Conservation (phyloP, 345 rosid genomes). For the Populus alba region DNA sequence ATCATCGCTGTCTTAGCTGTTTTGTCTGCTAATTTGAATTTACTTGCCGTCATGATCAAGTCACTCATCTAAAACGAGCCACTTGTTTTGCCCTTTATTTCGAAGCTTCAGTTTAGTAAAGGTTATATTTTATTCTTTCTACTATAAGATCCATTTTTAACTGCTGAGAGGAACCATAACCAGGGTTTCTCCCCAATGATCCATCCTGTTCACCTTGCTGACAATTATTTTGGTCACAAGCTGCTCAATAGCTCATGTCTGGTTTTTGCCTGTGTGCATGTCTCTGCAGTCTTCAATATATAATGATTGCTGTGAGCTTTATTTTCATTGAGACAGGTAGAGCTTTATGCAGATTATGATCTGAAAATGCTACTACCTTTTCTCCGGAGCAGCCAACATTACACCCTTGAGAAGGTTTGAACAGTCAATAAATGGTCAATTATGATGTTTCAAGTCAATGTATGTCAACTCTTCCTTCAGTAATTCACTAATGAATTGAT, state of each 20-base stretch:
- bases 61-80: background rate
- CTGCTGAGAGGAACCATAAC: background rate
- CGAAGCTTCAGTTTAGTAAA: background rate
- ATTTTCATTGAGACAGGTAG: slow-evolving; percentile 59
- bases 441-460: slow-evolving; percentile 5
- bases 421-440: slow-evolving; percentile 17
- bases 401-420: slow-evolving; percentile 89
- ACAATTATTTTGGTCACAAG: background rate
- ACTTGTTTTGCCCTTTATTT: background rate
- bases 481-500: slow-evolving; percentile 18
- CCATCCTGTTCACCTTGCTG: background rate
- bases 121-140: background rate
- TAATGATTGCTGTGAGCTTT: slow-evolving; percentile 16
- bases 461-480: background rate
- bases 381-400: slow-evolving; percentile 96
- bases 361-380: slow-evolving; percentile 90
- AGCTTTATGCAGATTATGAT: slow-evolving; percentile 89
- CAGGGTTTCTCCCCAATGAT: background rate
- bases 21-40: background rate
- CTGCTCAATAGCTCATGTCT: slow-evolving; percentile 1
- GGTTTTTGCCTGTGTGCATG: background rate
- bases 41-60: background rate
- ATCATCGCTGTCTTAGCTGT: background rate
- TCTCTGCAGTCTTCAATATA: slow-evolving; percentile 7
- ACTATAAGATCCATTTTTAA: slow-evolving; percentile 1